Percentiles rank a stretch among this genome's conserved stretches.
Evolutionary conservation across 2,329 filamentous ascomycete species (phyloP).

Genomic region (Epichloe bromicola): DNA sequence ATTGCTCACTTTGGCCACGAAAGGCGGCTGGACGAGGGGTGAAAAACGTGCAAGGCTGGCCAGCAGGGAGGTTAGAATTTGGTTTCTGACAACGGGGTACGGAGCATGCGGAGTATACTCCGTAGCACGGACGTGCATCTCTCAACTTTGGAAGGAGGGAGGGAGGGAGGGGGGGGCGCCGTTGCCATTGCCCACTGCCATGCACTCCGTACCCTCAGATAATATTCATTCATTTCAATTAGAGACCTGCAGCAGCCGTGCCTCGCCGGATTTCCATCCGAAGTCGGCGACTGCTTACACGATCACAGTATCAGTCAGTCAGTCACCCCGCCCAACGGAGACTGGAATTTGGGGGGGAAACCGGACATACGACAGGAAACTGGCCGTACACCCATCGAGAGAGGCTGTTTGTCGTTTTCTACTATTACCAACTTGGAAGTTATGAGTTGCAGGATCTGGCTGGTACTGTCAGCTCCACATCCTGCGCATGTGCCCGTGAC

Average conservation of each 20-base stretch:
- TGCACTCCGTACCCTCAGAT: no score
- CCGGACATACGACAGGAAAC: no score
- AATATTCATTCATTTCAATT: background rate
- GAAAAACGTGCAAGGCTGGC: background rate
- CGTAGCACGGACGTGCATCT: no score
- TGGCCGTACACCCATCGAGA: no score
- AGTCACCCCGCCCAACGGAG: no score
- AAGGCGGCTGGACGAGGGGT: background rate
- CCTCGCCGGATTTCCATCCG: background rate
- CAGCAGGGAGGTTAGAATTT: background rate
- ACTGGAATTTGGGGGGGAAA: no score
- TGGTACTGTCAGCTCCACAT: background rate
- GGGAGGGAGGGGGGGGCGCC: background rate
- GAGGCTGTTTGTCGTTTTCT: no score
- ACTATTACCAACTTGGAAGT: no score
- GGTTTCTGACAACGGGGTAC: no score
- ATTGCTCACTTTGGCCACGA: background rate
- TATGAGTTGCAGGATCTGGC: no score
- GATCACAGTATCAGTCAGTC: no score
- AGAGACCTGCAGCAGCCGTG: background rate
- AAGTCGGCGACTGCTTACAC: background rate
- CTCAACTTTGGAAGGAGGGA: background rate
- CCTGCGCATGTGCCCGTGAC: constrained; percentile 1
- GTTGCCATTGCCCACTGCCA: background rate
- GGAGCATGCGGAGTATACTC: no score